Evolutionary conservation across 2,329 filamentous ascomycete species (phyloP), one percentile per base, ranked within the genome.

Genomic region (Akanthomyces uredinophilus): DNA sequence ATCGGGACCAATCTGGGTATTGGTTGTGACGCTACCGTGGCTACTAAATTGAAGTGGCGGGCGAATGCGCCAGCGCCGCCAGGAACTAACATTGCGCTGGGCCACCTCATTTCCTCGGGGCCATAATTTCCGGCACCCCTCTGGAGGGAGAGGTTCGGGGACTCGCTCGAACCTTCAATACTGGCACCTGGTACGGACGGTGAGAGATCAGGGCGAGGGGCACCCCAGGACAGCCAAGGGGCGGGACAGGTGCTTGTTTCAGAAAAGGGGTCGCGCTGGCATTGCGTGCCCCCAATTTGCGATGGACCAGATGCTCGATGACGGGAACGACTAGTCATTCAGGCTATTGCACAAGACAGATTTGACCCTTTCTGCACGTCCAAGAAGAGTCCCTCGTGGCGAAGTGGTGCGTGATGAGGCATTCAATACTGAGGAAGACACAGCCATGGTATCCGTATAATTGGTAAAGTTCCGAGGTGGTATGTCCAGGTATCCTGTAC

Each of bases 11-110:
- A 50, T 61, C 59, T 49, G 37, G 41, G 50, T 41, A 43, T 55
- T 41, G 43, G 32, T 41, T 41, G 51, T 61, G 11, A 55, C 51
- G 32, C 41, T 18, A 55, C 51, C n/a, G n/a, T n/a, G n/a, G 32
- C 41, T 55, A 49, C 41, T 43, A 61, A 61, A 61, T 56, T 61
- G 59, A 18, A 61, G 47, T 60, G 57, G 27, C 27, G 27, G 57
- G 24, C 44, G 27, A 51, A 32, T 43, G 37, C 51, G 51, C 59
- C 43, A 39, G 43, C 41, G 32, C 49, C 41, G 32, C 49, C 51
- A 53, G 29, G 53, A 22, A 50, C 46, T 51, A 50, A 29, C 20
- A 56, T 56, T 35, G 39, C 37, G 32, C 59, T 49, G 50, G 50
- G 50, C 41, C 41, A 61, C 29, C 43, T 61, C 51, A 61, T 61